Percentiles rank a stretch among this genome's conserved stretches.
These are phyloP conservation scores for Hawksworthiomyces lignivorus DNA, from an alignment of 2,329 filamentous ascomycete genomes.

Conservation along the genomic window DNA sequence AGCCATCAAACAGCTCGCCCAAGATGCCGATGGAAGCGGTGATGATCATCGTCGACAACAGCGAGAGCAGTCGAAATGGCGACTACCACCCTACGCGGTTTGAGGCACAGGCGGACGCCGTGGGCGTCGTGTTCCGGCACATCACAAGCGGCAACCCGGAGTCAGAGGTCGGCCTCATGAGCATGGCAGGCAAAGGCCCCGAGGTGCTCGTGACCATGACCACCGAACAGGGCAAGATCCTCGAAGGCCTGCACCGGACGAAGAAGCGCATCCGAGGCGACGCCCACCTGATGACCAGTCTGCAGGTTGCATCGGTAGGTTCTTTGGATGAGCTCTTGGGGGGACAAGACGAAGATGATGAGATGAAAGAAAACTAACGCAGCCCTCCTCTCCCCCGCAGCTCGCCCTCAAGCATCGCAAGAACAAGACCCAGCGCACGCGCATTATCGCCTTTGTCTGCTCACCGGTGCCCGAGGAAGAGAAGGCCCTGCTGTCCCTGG, in stretches of 20 bases:
- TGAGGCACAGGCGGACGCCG: constrained; percentile 91
- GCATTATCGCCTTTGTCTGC: constrained; percentile 95
- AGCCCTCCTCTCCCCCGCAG: constrained; percentile 43
- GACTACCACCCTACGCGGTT: constrained; percentile 88
- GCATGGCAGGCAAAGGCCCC: constrained; percentile 95
- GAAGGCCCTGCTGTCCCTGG: constrained; percentile 78
- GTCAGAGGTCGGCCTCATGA: constrained; percentile 96
- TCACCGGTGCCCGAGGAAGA: constrained; percentile 85
- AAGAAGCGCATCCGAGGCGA: constrained; percentile 84
- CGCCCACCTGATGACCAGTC: constrained; percentile 82
- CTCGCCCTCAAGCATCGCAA: constrained; percentile 95
- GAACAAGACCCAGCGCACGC: constrained; percentile 93
- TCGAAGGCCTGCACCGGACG: constrained; percentile 85
- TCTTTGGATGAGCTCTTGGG: neutral
- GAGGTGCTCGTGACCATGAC: constrained; percentile 96
- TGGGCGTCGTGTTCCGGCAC: constrained; percentile 89
- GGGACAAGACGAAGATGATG: neutral
- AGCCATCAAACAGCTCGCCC: constrained; percentile 23
- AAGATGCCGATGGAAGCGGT: constrained; percentile 98
- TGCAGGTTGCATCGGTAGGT: constrained; percentile 88
- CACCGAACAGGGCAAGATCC: constrained; percentile 89
- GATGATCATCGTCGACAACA: constrained; percentile 99
- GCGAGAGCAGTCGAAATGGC: constrained; percentile 95
- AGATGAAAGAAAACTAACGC: constrained; percentile 15
- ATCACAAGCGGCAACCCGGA: constrained; percentile 95